phyloP scores from a whole-genome alignment of 1,284 basidiomycete species.

The Trametes pubescens region DNA sequence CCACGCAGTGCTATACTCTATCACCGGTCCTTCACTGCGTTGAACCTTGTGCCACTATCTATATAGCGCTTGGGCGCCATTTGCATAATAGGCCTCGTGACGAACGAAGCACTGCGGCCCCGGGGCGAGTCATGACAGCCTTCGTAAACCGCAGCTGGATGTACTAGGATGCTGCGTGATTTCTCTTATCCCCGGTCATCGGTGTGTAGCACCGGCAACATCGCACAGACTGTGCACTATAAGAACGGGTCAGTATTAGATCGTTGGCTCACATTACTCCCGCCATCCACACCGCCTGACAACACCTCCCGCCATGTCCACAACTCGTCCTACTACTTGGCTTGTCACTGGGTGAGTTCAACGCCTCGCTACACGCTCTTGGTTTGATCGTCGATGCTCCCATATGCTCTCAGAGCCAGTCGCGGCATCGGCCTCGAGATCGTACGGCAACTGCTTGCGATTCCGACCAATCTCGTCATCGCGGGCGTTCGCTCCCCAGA shows the following conservation, averaged over 20 bases:
- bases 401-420: not conserved
- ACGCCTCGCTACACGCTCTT: not conserved
- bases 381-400: too few species aligned
- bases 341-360: not conserved
- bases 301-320: not conserved
- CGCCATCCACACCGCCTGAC: too few species aligned
- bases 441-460: constrained; percentile 40
- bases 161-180: too few species aligned
- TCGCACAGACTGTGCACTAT: too few species aligned
- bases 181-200: too few species aligned
- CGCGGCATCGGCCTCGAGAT: constrained; percentile 43
- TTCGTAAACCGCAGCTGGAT: too few species aligned
- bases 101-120: too few species aligned
- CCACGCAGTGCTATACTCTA: constrained; percentile 84
- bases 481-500: constrained; percentile 45
- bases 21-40: constrained; percentile 95
- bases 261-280: not conserved
- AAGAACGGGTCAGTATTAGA: too few species aligned
- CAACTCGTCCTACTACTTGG: not conserved
- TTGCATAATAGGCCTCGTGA: too few species aligned
- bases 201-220: too few species aligned
- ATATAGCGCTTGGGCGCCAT: constrained; percentile 46
- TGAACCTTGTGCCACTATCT: constrained; percentile 91
- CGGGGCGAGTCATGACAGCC: too few species aligned
- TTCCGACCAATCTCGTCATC: constrained; percentile 43